Evolutionary conservation across 139 green algal genomes (phyloP), one percentile per base, ranked within the genome.

Genomic region (Chlorella sp.): DNA sequence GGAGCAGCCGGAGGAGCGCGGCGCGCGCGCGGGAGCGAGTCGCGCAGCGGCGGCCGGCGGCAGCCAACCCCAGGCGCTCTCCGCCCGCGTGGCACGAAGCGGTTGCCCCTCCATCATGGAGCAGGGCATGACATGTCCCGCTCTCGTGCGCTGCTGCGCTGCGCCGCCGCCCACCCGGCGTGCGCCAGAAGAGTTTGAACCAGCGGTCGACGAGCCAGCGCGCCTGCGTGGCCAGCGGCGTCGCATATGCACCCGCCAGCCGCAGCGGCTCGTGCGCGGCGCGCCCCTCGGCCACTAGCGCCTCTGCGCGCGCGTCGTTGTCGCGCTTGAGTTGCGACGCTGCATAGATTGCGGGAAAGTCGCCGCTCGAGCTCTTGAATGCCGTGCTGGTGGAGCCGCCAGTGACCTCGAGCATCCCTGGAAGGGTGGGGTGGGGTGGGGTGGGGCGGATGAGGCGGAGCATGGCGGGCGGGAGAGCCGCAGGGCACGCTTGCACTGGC

Each of bases 391-490:
- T 76, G 25, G 73, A 77, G 1, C 83, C 83, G 38, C 83, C 83
- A 21, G 83, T 84, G 14, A 86, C 79, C 50, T 83, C 77, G 25
- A 79, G 77, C 77, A 83, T 77, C 53, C n/a, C n/a, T n/a, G n/a
- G n/a, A n/a, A n/a, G n/a, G n/a, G n/a, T n/a, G n/a, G n/a, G n/a
- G n/a, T n/a, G n/a, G n/a, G n/a, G n/a, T n/a, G n/a, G n/a, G n/a
- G n/a, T n/a, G n/a, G n/a, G n/a, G n/a, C n/a, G n/a, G n/a, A n/a
- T n/a, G n/a, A n/a, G n/a, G n/a, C n/a, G n/a, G n/a, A n/a, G n/a
- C n/a, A n/a, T n/a, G n/a, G n/a, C n/a, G n/a, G n/a, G n/a, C n/a
- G n/a, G n/a, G n/a, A n/a, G n/a, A n/a, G n/a, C n/a, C n/a, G n/a
- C n/a, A n/a, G n/a, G n/a, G n/a, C n/a, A n/a, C n/a, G n/a, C n/a